Base-by-base conservation (phyloP, 2,329 filamentous ascomycete genomes). In the Scopulariopsis brevicaulis region DNA sequence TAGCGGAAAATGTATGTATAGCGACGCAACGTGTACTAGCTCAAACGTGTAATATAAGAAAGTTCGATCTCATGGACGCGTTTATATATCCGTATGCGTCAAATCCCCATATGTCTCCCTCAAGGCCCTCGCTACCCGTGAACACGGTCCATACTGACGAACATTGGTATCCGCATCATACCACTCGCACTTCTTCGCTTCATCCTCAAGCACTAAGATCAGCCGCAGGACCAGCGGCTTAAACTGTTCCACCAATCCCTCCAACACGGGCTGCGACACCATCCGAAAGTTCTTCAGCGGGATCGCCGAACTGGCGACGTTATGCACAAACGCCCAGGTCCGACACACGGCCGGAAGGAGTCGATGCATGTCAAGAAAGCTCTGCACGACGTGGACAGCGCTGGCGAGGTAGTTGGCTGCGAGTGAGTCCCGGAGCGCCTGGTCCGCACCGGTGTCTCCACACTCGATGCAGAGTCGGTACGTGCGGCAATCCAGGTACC, bases 101-200 rank as follows among this genome's bases (percentile, higher is more conserved):
- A 53, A 28, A 32, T 50, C 55, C 5, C 35, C 55, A 7, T 57
- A 57, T 8, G 55, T 57, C 22, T 57, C 46, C 48, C 50, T 53
- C 20, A 57, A 48, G 2, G 55, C 55, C 55, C 40, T 53, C 37
- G 50, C 55, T 20, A 57, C 55, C 18, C 48, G 28, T 1, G 55
- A 57, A 40, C 50, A 57, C 4, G 55, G 55, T 15, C 55, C 55
- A 28, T 52, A 57, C n/a, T 57, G 55, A 3, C 55, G 28, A 32
- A 57, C 55, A 15, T 57, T 57, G 10, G 55, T 57, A 57, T 57
- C 55, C 2, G 48, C n/a, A 25, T 57, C 55, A 37, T 57, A 57
- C 55, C 55, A 57, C 28, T 57, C 55, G 20, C 43, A 57, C 48
- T 57, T 15, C 48, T 43, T 57, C 4, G 32, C 55, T 32, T 57